Evolutionary conservation across 768 basidiomycete genomes (phyloP).

Genomic region (Agrocybe pediades): DNA sequence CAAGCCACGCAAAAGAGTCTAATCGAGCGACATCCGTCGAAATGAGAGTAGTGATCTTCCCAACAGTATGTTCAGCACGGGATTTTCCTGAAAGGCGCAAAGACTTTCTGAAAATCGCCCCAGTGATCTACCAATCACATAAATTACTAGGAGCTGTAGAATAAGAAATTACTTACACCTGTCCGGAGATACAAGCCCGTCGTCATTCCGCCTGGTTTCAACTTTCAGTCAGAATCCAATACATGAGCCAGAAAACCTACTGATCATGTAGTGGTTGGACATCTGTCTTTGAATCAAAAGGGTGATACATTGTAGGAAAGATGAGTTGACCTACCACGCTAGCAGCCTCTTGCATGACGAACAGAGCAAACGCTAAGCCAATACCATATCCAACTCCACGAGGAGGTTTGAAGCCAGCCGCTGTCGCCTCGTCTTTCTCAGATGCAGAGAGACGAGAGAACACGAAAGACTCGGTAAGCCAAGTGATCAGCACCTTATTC

Average conservation of each 20-base stretch:
- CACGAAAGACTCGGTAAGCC: slow-evolving; percentile 52
- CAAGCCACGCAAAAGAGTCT: slow-evolving; percentile 47
- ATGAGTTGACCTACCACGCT: slow-evolving; percentile 37
- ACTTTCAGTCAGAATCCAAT: not conserved
- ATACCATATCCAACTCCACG: slow-evolving; percentile 61
- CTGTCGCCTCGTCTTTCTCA: slow-evolving; percentile 31
- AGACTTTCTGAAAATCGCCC: slow-evolving; percentile 63
- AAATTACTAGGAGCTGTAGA: not conserved
- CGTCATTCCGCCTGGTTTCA: slow-evolving; percentile 40
- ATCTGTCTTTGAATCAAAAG: slow-evolving; percentile 24
- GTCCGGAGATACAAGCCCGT: slow-evolving; percentile 51
- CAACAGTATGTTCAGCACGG: slow-evolving; percentile 58
- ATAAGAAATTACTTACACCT: slow-evolving; percentile 32
- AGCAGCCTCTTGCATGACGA: slow-evolving; percentile 57
- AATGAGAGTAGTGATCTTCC: slow-evolving; percentile 72
- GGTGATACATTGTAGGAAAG: not conserved
- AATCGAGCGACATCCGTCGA: slow-evolving; percentile 62
- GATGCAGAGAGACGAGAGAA: slow-evolving; percentile 37
- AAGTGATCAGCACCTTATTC: slow-evolving; percentile 60
- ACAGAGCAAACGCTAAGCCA: slow-evolving; percentile 58
- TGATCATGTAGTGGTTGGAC: slow-evolving; percentile 47
- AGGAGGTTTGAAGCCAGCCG: slow-evolving; percentile 33
- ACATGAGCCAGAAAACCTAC: slow-evolving; percentile 22
- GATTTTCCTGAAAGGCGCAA: slow-evolving; percentile 65
- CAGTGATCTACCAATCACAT: slow-evolving; percentile 33